phyloP scores from a whole-genome alignment of 2,329 filamentous ascomycete species.

The Byssothecium circinans region DNA sequence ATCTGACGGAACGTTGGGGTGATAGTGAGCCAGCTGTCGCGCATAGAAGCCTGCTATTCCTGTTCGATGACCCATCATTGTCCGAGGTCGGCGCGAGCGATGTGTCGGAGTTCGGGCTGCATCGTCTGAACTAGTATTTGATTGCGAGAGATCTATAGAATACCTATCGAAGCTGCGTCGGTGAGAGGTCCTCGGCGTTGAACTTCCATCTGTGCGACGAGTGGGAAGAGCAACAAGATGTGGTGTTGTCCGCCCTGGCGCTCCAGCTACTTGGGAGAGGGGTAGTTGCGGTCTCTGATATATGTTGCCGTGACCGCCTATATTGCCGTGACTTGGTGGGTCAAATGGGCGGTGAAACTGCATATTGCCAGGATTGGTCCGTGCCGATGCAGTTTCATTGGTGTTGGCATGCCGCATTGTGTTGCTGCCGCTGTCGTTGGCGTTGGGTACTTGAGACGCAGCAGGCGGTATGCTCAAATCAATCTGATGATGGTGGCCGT shows the following conservation, averaged over 20 bases:
- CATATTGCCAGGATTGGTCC: slow-evolving; percentile 4
- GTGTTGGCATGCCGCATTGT: not conserved
- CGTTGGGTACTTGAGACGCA: slow-evolving; percentile 5
- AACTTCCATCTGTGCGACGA: slow-evolving; percentile 28
- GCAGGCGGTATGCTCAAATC: not conserved
- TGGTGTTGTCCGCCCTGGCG: slow-evolving; percentile 15
- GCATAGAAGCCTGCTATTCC: slow-evolving; percentile 17
- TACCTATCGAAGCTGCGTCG: slow-evolving; percentile 38
- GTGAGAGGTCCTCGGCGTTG: slow-evolving; percentile 32
- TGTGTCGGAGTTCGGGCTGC: slow-evolving; percentile 24
- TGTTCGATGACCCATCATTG: slow-evolving; percentile 2
- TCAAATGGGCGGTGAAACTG: slow-evolving; percentile 17
- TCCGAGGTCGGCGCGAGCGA: slow-evolving; percentile 9
- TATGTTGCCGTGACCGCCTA: slow-evolving; percentile 16
- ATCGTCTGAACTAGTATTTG: slow-evolving; percentile 28
- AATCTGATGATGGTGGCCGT: not conserved
- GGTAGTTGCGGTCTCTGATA: slow-evolving; percentile 17
- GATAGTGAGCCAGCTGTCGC: slow-evolving; percentile 15
- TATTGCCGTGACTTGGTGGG: slow-evolving; percentile 14
- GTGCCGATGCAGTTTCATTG: slow-evolving; percentile 7
- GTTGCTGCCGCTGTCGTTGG: not conserved
- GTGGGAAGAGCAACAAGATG: slow-evolving; percentile 12
- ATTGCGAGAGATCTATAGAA: slow-evolving; percentile 25
- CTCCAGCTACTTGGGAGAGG: slow-evolving; percentile 7
- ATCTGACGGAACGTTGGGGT: slow-evolving; percentile 27